These are phyloP conservation scores for Pseudovirgaria hyperparasitica DNA, from an alignment of 2,329 filamentous ascomycete species.

Conservation along the genomic window DNA sequence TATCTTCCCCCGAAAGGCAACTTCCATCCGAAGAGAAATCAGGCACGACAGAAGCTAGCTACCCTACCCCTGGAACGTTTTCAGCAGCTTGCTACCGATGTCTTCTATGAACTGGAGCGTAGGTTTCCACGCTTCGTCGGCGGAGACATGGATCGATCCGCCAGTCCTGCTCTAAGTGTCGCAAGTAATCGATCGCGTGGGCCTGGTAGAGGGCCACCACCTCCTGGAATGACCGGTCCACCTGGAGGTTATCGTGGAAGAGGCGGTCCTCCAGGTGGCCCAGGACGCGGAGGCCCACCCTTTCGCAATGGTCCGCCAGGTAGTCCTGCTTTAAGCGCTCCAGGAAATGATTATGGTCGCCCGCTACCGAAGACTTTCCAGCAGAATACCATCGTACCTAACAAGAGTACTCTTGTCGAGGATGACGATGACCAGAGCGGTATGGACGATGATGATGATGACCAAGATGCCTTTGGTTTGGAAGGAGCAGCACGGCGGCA, in stretches of 20 bases:
- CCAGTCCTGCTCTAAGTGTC: conserved; percentile 51
- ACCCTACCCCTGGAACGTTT: conserved; percentile 80
- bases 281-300: conserved; percentile 8
- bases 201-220: conserved; percentile 42
- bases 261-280: conserved; percentile 39
- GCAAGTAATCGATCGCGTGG: conserved; percentile 34
- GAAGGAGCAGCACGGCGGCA: conserved; percentile 30
- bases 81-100: conserved; percentile 83
- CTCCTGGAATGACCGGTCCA: conserved; percentile 22
- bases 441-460: conserved; percentile 38
- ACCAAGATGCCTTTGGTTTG: conserved; percentile 51
- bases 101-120: conserved; percentile 88
- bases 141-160: conserved; percentile 51
- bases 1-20: conserved; percentile 74
- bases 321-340: conserved; percentile 12
- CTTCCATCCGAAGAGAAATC: conserved; percentile 95
- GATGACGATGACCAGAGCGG: conserved; percentile 66
- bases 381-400: conserved; percentile 91
- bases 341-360: conserved; percentile 51
- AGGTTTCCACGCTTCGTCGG: conserved; percentile 71
- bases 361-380: conserved; percentile 84
- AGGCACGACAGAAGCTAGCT: conserved; percentile 89
- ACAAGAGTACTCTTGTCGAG: conserved; percentile 95
- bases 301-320: not conserved
- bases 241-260: conserved; percentile 10